A percentile compares a stretch with the other conserved stretches of the same genome.
These are phyloP conservation scores for Yamadazyma siamensis DNA, from an alignment of 1,139 yeast species.

Conservation along the genomic window DNA sequence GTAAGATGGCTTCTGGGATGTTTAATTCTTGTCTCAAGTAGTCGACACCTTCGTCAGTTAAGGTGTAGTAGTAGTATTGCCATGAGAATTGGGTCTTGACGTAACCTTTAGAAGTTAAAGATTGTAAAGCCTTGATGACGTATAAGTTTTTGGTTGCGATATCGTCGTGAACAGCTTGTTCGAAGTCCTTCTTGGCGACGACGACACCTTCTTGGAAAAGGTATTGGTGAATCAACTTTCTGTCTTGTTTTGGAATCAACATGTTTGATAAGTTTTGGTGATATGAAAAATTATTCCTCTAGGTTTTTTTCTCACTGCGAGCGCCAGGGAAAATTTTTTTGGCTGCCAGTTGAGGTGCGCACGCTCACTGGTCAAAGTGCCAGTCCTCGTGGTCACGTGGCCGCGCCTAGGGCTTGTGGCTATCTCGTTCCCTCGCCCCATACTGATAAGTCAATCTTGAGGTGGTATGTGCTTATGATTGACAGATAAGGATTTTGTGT, in stretches of 20 bases:
- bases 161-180: conserved; percentile 97
- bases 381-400: conserved; percentile 9
- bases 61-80: conserved; percentile 99
- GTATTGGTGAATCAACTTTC: conserved; percentile 99
- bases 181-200: conserved; percentile 98
- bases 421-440: too few relatives aligned
- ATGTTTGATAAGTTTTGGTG: conserved; percentile 41
- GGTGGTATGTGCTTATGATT: too few relatives aligned
- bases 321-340: conserved; percentile 10
- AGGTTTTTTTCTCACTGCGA: conserved; percentile 9
- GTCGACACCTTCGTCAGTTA: conserved; percentile 99
- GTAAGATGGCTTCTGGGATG: conserved; percentile 98
- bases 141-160: conserved; percentile 96
- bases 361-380: too few relatives aligned
- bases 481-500: too few relatives aligned
- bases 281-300: conserved; percentile 11
- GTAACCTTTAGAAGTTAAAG: conserved; percentile 97
- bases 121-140: conserved; percentile 99
- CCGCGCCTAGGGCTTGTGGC: conserved; percentile 5
- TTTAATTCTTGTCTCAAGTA: conserved; percentile 97
- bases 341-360: conserved; percentile 2
- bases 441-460: too few relatives aligned
- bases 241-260: conserved; percentile 99
- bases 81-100: conserved; percentile 99
- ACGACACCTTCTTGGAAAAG: conserved; percentile 99